Evolutionary conservation across 1,284 basidiomycete genomes (phyloP), one percentile per base, ranked within the genome.

Genomic region (Wallemia mellicola): DNA sequence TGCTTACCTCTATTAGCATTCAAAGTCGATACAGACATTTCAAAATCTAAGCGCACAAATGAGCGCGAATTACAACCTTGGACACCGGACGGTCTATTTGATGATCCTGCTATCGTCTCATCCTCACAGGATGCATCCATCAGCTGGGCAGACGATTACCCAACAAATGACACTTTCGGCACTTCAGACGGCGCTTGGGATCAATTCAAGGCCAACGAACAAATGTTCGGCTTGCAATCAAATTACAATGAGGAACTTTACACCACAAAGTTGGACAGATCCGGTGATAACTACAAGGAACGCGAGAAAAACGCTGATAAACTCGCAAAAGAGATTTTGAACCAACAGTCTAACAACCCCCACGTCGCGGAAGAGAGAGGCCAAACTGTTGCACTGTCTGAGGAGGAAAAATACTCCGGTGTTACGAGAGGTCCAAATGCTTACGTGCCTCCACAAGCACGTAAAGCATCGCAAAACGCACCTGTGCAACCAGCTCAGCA

Each of bases 401-500:
- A 98, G 72, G 94, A 96, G 72, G 89, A 95, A 73, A 91, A 87
- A 86, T 96, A 91, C 69, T 85, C 86, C 62, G 88, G 88, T 30
- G 92, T 98, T 38, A 81, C 86, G 57, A 83, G 92, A 61, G 77
- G 80, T 57, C 77, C 81, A 24, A 84, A 83, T 66, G 91, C 92
- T 27, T 96, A 98, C 67, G 79, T 96, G 38, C 91, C 92, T 54
- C 87, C 89, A 14, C 85, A 81, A 61, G 85, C 86, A 27, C 78
- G 77, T 24, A 68, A 82, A 63, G 67, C 68, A 17, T 48, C 2
- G 66, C 66, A 2, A 64, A 62, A n/a, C 62, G 61, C 22, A 63
- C 61, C 25, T 64, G 63, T 57, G 66, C 66, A 59, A 61, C 59
- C 30, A 62, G 64, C 27, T 59, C 62, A 25, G 60, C 60, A 17